phyloP scores from a whole-genome alignment of 139 green algal species.

The Gonium pectorale region DNA sequence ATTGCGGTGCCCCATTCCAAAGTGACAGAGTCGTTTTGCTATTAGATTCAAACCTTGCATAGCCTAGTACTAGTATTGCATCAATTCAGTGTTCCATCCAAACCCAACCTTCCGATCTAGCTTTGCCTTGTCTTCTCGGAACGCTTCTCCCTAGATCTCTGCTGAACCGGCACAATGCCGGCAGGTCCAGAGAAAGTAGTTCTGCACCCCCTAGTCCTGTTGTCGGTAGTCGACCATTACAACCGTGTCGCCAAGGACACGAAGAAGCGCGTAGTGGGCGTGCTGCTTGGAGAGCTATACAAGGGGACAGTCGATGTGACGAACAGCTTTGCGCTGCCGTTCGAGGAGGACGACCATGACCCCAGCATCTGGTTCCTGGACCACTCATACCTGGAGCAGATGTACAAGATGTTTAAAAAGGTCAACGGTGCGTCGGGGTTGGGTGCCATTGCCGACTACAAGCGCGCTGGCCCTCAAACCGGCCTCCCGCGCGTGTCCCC shows the following conservation, averaged over 20 bases:
- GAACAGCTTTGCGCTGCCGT: slow-evolving; percentile 99
- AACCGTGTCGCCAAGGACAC: slow-evolving; percentile 97
- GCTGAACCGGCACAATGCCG: slow-evolving; percentile 25
- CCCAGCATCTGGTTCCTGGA: slow-evolving; percentile 99
- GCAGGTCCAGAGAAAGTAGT: slow-evolving; percentile 83
- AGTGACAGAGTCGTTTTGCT: no score
- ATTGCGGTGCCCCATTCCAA: no score
- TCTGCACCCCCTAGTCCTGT: slow-evolving; percentile 96
- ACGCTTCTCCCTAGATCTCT: no score
- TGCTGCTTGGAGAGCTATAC: slow-evolving; percentile 91
- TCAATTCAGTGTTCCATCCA: no score
- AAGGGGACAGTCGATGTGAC: slow-evolving; percentile 94
- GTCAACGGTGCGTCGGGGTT: slow-evolving; percentile 88
- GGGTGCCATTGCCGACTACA: background rate
- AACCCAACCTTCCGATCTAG: no score
- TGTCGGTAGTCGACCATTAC: slow-evolving; percentile 98
- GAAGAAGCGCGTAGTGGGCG: slow-evolving; percentile 94
- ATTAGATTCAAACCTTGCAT: no score
- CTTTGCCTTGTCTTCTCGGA: no score
- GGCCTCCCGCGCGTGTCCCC: background rate
- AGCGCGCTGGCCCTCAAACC: background rate
- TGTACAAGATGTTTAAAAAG: slow-evolving; percentile 99
- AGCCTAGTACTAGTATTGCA: no score
- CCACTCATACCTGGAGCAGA: slow-evolving; percentile 97
- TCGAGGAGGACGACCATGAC: slow-evolving; percentile 98